Evolutionary conservation across 2,329 filamentous ascomycete genomes (phyloP).

Genomic region (Helminthosporium solani): DNA sequence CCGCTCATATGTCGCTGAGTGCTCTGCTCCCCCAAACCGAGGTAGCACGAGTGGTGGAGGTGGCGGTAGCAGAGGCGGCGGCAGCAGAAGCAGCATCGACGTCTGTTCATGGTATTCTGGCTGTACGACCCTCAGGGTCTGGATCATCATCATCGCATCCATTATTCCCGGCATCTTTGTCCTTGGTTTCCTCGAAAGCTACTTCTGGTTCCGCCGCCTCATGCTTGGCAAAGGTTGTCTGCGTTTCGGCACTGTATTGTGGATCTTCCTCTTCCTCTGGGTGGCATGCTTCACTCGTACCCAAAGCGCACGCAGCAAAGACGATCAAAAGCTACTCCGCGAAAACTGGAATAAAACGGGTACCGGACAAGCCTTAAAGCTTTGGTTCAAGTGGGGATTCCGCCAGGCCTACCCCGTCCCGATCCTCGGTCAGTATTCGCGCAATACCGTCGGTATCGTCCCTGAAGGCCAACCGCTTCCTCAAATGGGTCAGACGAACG

Average conservation of each 20-base stretch:
- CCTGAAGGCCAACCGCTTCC: constrained; percentile 27
- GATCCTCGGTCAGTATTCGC: constrained; percentile 32
- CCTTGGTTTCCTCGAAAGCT: constrained; percentile 34
- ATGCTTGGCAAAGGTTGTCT: constrained; percentile 35
- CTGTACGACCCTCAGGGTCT: constrained; percentile 19
- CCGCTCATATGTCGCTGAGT: constrained; percentile 24
- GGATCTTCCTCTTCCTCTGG: constrained; percentile 33
- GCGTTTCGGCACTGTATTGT: constrained; percentile 35
- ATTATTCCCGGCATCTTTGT: constrained; percentile 32
- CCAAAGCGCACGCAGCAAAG: constrained; percentile 30
- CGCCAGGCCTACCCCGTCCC: constrained; percentile 30
- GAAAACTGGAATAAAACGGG: constrained; percentile 34
- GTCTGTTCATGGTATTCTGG: constrained; percentile 14
- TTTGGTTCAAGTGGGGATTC: constrained; percentile 38
- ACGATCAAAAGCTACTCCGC: constrained; percentile 32
- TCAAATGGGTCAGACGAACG: constrained; percentile 23
- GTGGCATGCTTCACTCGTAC: constrained; percentile 35
- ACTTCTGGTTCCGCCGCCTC: constrained; percentile 39
- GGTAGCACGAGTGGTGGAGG: constrained; percentile 6
- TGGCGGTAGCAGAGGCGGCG: neutral
- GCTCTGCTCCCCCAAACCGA: constrained; percentile 16
- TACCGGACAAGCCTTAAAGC: constrained; percentile 30
- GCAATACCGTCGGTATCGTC: constrained; percentile 30
- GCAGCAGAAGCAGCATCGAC: constrained; percentile 7
- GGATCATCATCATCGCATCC: constrained; percentile 32